Evolutionary conservation across 2,329 filamentous ascomycete genomes (phyloP).

Genomic region (Hypoxylon sp.): DNA sequence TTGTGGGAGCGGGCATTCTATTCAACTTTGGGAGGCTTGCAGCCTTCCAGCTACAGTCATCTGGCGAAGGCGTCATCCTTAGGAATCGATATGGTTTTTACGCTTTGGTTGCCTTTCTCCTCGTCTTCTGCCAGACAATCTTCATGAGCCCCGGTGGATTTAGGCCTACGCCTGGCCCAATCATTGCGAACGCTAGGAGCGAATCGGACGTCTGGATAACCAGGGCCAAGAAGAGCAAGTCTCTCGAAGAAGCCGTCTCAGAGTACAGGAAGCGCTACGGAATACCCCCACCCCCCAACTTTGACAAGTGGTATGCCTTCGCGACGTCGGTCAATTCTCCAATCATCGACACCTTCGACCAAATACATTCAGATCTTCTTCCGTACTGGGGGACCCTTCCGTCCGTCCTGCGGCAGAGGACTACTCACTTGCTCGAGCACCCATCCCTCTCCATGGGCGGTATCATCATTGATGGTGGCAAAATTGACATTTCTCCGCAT

Average conservation of each 20-base stretch:
- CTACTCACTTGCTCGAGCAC: constrained; percentile 53
- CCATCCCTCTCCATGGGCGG: constrained; percentile 53
- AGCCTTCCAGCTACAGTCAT: constrained; percentile 18
- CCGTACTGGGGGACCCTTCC: constrained; percentile 79
- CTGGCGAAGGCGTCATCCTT: constrained; percentile 34
- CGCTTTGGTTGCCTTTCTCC: constrained; percentile 41
- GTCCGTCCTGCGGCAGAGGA: constrained; percentile 69
- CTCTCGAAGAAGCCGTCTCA: constrained; percentile 71
- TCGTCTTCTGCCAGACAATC: constrained; percentile 44
- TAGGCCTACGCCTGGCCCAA: constrained; percentile 53
- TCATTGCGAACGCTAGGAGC: constrained; percentile 62
- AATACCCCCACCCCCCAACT: constrained; percentile 78
- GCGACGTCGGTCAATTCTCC: constrained; percentile 72
- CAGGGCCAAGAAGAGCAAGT: constrained; percentile 63
- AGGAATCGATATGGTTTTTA: constrained; percentile 44
- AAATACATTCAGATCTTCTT: constrained; percentile 74
- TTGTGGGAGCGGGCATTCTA: constrained; percentile 48
- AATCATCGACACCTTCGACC: constrained; percentile 79
- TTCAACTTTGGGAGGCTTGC: constrained; percentile 40
- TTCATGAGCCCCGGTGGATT: constrained; percentile 35
- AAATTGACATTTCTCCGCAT: constrained; percentile 52
- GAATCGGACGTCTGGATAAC: constrained; percentile 62
- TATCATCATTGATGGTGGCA: constrained; percentile 53
- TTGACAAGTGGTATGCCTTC: constrained; percentile 80
- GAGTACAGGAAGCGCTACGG: constrained; percentile 77